Base-by-base conservation (phyloP, 768 basidiomycete genomes). In the Tremella fuciformis region DNA sequence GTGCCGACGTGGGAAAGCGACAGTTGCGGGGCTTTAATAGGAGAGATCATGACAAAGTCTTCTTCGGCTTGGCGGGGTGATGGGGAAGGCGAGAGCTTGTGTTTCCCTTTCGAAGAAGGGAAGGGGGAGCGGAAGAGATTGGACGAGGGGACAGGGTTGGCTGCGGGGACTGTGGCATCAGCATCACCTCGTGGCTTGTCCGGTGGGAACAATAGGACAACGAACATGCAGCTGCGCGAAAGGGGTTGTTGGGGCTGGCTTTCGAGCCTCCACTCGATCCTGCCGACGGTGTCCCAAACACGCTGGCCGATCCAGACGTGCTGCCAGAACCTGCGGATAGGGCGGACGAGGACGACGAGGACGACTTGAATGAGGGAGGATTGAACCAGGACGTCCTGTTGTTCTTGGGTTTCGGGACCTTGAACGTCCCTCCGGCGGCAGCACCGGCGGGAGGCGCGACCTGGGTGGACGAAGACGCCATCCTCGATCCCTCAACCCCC, bases 21-120 rank as follows among this genome's bases (percentile, higher is more conserved):
- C n/a, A 46, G 42, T 46, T 22, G n/a, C 4, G 42, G 42, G 8
- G 42, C 7, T 15, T 46, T n/a, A 15, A 70, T 57, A 24, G 69
- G 71, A 1, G 71, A 73, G 37, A 70, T 69, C 71, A 73, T 73
- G 57, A 73, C 69, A 53, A 73, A 73, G 44, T 73, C 71, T 24
- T 70, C 71, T 39, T 68, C 71, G 19, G 57, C 59, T 25, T 49
- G 54, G 39, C 25, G 38, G 51, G 62, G 34, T 9, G 52, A 44
- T 22, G 71, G 70, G 3, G 70, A 72, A n/a, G 70, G 70, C 3
- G 70, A 69, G 4, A 72, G 62, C 21, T 65, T 66, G 55, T 72
- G 70, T 62, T 72, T 72, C 13, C 67, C 65, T 47, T 69, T 69
- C 8, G 58, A 15, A 25, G 53, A 22, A 2, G 24, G n/a, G 38